Base-by-base conservation (phyloP, 2,329 filamentous ascomycete genomes). In the Hymenotorrendiella dingleyae region DNA sequence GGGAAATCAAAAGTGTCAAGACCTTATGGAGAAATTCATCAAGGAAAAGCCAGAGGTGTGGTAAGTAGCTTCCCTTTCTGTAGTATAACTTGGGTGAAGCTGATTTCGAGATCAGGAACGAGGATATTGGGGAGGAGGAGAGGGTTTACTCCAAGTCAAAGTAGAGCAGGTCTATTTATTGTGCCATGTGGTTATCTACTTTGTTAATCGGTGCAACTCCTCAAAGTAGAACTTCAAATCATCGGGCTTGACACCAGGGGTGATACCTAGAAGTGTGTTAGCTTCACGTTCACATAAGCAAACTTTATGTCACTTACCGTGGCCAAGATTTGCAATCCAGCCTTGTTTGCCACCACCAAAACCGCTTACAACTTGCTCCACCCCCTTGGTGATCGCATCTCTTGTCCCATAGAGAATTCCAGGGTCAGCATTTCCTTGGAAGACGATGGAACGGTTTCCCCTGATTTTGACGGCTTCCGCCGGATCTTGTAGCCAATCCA, bases 261-360 rank as follows among this genome's bases (percentile, higher is more conserved):
- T 98, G 51, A 98, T 89, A 48, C 88, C 87, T 93, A 57, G 43
- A 45, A 46, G 26, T 14, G 20, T 21, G 58, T 57, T 53, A 57
- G 50, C 28, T 16, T 14, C 12, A 16, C 17, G 8, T 37, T 7
- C n/a, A 12, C 6, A 20, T 11, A 24, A 17, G 12, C 5, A 20
- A 22, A 21, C 22, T 19, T 6, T 11, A 17, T 11, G n/a, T 11
- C 17, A 65, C 80, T 59, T 75, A 86, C 93, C 93, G 62, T 98
- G 93, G 7, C 93, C 93, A 49, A 98, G 74, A 63, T 98, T 98
- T 36, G 86, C 88, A 55, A 98, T 97, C 91, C 93, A 98, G 29
- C 91, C 87, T 64, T 90, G 81, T 66, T 89, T 91, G 49, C 82
- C 80, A 4, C 68, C 67, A 62, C 79, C 80, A 60, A 97, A 98